Percentiles rank a stretch among this genome's conserved stretches.
Conservation (phyloP, 2,329 filamentous ascomycete genomes). For the Aspergillus tanneri region DNA sequence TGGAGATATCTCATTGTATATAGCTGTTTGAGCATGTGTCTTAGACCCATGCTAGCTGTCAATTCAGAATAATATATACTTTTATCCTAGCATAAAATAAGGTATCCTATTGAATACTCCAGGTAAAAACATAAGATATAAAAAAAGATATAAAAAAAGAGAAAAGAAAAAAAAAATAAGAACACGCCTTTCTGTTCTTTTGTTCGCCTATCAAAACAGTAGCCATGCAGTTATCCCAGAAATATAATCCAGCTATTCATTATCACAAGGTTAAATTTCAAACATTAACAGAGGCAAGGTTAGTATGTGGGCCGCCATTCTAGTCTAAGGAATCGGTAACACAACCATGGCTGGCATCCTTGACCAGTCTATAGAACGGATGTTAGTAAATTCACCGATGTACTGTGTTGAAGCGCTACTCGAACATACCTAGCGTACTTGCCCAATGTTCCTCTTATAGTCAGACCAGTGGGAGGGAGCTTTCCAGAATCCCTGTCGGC, state of each 20-base stretch:
- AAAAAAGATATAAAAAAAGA: neutral
- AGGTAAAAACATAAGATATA: no score
- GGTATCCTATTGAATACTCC: no score
- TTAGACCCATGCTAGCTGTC: neutral
- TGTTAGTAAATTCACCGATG: neutral
- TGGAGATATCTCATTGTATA: no score
- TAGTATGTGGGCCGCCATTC: neutral
- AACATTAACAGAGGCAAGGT: neutral
- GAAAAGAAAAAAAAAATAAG: neutral
- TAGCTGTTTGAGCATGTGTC: no score
- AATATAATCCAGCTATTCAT: neutral
- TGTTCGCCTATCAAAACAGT: constrained; percentile 1
- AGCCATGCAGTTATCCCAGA: neutral
- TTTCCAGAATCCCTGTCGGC: constrained; percentile 40
- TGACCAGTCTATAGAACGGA: constrained; percentile 33
- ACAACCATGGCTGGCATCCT: constrained; percentile 50
- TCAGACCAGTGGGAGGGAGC: constrained; percentile 53
- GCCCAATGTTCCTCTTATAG: constrained; percentile 64
- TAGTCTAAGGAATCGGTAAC: constrained; percentile 43
- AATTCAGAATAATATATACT: constrained; percentile 8
- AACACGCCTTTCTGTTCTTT: constrained; percentile 5
- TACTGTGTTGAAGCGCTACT: constrained; percentile 1
- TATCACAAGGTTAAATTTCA: neutral
- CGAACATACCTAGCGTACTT: constrained; percentile 61
- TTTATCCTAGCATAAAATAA: no score